A percentile compares a stretch with the other conserved stretches of the same genome.
phyloP scores from a whole-genome alignment of 306 rosid genomes.

The Gastrolobium villosum region DNA sequence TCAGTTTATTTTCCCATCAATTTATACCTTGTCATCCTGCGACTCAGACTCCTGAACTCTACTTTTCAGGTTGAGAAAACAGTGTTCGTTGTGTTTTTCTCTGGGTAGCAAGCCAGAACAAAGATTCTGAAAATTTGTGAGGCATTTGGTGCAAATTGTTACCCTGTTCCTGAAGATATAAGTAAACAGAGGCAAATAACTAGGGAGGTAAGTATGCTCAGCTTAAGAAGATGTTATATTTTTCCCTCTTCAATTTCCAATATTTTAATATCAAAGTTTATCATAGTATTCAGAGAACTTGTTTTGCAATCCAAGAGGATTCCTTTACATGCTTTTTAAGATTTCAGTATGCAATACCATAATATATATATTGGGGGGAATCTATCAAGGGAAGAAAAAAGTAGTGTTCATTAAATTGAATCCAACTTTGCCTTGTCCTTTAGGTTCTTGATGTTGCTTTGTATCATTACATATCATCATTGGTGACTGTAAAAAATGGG shows the following conservation, averaged over 20 bases:
- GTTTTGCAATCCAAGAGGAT: conserved; percentile 27
- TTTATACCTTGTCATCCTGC: neutral
- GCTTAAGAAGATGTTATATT: conserved; percentile 32
- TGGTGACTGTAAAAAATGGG: neutral
- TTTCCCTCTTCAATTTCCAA: conserved; percentile 6
- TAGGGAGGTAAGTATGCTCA: conserved; percentile 70
- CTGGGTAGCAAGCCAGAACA: conserved; percentile 86
- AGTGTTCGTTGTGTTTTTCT: conserved; percentile 89
- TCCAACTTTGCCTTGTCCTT: neutral
- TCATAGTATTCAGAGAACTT: conserved; percentile 20
- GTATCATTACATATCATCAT: conserved; percentile 1
- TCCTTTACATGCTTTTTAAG: neutral
- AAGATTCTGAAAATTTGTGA: conserved; percentile 91
- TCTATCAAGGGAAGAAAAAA: neutral
- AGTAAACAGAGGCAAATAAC: conserved; percentile 86
- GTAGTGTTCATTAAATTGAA: conserved; percentile 9
- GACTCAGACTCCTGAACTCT: conserved; percentile 26
- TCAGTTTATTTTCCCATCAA: conserved; percentile 30
- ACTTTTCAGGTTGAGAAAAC: conserved; percentile 80
- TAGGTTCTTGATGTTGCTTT: conserved; percentile 30
- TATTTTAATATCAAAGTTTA: neutral
- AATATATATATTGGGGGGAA: neutral
- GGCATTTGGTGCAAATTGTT: conserved; percentile 91
- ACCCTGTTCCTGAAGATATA: conserved; percentile 90
- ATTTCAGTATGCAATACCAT: neutral